These are phyloP conservation scores for Aegle marmelos DNA, from an alignment of 345 rosid genomes.

Conservation along the genomic window DNA sequence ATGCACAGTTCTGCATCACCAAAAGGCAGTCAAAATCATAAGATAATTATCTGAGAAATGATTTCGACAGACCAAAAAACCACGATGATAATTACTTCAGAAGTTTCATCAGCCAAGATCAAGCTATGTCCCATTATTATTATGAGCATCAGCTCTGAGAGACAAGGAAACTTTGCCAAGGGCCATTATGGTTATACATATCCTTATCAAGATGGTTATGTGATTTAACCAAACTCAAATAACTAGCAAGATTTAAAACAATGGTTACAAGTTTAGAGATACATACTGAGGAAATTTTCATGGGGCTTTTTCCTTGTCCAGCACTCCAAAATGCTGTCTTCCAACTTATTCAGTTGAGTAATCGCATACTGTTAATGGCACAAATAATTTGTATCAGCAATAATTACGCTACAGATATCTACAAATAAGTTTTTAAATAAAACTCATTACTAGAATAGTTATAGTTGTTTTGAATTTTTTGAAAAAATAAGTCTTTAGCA, in stretches of 20 bases:
- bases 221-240: neutral
- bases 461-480: neutral
- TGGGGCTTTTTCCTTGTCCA: slow-evolving; percentile 69
- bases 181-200: neutral
- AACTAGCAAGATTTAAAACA: neutral
- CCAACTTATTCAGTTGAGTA: slow-evolving; percentile 88
- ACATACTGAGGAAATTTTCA: slow-evolving; percentile 64
- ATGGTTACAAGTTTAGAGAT: slow-evolving; percentile 17
- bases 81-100: neutral
- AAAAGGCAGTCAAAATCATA: neutral
- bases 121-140: neutral
- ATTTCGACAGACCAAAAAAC: neutral
- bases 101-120: neutral
- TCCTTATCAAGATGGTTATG: neutral
- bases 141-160: neutral
- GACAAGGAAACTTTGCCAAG: neutral
- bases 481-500: neutral
- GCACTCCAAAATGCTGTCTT: slow-evolving; percentile 87
- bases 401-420: neutral
- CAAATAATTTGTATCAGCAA: slow-evolving; percentile 15
- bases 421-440: slow-evolving; percentile 9
- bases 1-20: neutral
- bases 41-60: neutral
- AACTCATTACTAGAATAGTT: neutral
- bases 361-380: slow-evolving; percentile 73